Evolutionary conservation across 805 yeast genomes (phyloP).

Genomic region (Nakazawaea ambrosiae): DNA sequence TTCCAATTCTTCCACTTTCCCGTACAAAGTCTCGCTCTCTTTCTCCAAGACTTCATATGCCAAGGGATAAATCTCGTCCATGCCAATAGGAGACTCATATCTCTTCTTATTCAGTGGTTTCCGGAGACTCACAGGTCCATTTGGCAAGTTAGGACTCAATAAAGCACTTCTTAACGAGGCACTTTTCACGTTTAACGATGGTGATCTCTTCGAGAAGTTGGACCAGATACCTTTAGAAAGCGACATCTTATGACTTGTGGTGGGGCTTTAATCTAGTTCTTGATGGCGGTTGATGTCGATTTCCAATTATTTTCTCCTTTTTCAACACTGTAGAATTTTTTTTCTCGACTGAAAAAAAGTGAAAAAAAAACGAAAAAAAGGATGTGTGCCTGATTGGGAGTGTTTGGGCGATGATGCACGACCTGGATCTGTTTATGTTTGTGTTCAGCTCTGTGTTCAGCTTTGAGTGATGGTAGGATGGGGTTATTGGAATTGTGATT

Average conservation of each 20-base stretch:
- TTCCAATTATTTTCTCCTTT: too few relatives aligned
- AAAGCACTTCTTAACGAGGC: constrained; percentile 21
- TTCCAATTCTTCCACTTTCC: constrained; percentile 29
- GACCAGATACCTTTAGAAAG: constrained; percentile 30
- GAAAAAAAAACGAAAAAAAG: not conserved
- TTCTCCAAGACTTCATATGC: constrained; percentile 54
- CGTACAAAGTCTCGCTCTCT: constrained; percentile 35
- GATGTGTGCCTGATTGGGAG: not conserved
- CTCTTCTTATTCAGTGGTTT: constrained; percentile 34
- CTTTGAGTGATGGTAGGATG: too few relatives aligned
- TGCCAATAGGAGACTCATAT: constrained; percentile 62
- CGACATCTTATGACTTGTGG: too few relatives aligned
- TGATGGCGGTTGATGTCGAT: not conserved
- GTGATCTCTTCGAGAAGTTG: constrained; percentile 25
- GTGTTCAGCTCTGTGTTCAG: too few relatives aligned
- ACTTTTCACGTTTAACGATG: constrained; percentile 22
- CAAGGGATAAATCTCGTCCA: constrained; percentile 64
- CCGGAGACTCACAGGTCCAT: constrained; percentile 49
- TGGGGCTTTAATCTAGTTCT: too few relatives aligned
- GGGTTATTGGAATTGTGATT: too few relatives aligned
- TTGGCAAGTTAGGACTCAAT: constrained; percentile 24
- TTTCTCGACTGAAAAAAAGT: not conserved
- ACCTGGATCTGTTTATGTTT: too few relatives aligned
- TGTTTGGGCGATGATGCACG: too few relatives aligned
- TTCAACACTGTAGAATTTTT: too few relatives aligned